Evolutionary conservation across 106 monocot genomes (phyloP), one percentile per base, ranked within the genome.

Genomic region (Hemerocallis citrina): DNA sequence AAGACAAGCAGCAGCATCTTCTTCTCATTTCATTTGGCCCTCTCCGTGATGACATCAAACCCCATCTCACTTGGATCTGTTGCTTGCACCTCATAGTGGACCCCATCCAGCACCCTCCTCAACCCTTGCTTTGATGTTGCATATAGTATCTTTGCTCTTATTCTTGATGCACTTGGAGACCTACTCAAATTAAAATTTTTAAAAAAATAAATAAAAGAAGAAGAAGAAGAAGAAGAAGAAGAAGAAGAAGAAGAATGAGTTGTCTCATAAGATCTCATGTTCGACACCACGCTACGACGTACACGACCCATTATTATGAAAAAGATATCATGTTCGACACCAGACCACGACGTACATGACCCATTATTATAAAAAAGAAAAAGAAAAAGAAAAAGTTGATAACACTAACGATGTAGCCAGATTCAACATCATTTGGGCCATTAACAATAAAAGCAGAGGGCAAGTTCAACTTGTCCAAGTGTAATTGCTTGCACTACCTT

Each of bases 61-160:
- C 81, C 92, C 92, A 92, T 88, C 74, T 92, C 92, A 16, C 83
- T 67, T 7, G 92, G 74, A 41, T 92, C 92, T 1, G 92, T 92
- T 66, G 80, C 92, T 42, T 92, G 92, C 72, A 92, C 72, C 60
- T 92, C 92, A 61, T 83, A 92, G 67, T 86, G 86, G 56, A 92
- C 79, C 54, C 92, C 92, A 41, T 92, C 92, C 16, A 92, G 83
- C 35, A 80, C 65, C 39, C 92, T 79, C 38, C 92, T 79, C 45
- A 92, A 59, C 46, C 92, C 86, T 70, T 86, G 78, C 64, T 92
- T 92, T 45, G 88, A 92, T 10, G 92, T 92, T 15, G 92, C 92
- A 41, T 92, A 92, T 32, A 92, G 74, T 0, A 92, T 92, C 68
- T 84, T 92, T 25, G 84, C 80, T 59, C 89, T 80, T 47, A 89